phyloP scores from a whole-genome alignment of 257 asterid species.

The Solanum paucissectum region DNA sequence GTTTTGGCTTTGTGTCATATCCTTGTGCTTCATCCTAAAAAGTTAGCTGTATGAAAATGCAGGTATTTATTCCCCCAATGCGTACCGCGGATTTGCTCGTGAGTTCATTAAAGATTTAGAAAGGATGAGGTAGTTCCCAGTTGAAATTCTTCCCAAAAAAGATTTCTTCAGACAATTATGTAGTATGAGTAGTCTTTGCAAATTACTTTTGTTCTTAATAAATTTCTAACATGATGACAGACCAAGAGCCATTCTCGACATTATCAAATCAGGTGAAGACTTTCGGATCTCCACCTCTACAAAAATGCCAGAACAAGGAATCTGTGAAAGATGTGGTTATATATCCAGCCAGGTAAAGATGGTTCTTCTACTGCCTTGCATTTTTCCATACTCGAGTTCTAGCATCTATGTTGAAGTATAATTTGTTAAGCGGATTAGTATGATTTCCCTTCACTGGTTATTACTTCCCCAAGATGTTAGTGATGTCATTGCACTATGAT shows the following conservation, averaged over 20 bases:
- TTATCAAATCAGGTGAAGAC: constrained; percentile 92
- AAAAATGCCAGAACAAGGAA: constrained; percentile 98
- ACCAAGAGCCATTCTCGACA: constrained; percentile 90
- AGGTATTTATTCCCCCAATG: constrained; percentile 97
- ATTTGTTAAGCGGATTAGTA: neutral
- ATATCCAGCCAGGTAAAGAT: constrained; percentile 87
- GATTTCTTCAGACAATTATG: neutral
- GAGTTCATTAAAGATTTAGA: constrained; percentile 96
- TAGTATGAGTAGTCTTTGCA: neutral
- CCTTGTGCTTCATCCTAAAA: neutral
- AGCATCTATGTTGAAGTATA: neutral
- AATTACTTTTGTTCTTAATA: neutral
- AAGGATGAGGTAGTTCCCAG: constrained; percentile 55
- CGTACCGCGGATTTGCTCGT: constrained; percentile 97
- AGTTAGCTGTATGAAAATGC: constrained; percentile 5
- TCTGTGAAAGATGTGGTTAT: constrained; percentile 87
- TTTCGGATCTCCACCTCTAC: constrained; percentile 80
- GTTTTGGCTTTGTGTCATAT: neutral
- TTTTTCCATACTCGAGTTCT: neutral
- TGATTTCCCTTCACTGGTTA: neutral
- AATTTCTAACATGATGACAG: constrained; percentile 18
- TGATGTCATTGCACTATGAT: neutral
- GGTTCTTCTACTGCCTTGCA: neutral
- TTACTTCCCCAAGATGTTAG: neutral
- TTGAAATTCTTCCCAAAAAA: neutral